phyloP scores from a whole-genome alignment of 225 moss, liverwort and hornwort genomes.

The Sphagnum contortum region DNA sequence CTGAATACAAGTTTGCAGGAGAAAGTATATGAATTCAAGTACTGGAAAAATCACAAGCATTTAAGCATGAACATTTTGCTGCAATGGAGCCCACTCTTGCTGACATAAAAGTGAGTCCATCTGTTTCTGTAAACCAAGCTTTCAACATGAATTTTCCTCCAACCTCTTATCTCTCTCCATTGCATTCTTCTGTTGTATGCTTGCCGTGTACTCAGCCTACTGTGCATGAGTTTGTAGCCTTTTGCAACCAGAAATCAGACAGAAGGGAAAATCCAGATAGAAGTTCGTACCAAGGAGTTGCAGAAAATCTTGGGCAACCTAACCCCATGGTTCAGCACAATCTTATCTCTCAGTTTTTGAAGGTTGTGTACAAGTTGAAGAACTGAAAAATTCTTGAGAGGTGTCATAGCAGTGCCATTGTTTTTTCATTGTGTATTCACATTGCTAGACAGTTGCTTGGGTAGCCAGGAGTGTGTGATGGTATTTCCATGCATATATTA shows the following conservation, averaged over 20 bases:
- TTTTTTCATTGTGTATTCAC: no score
- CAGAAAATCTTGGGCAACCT: slow-evolving; percentile 37
- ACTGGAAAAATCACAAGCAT: slow-evolving; percentile 55
- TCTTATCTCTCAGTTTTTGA: no score
- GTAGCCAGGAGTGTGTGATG: no score
- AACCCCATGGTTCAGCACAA: not conserved
- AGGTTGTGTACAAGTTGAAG: no score
- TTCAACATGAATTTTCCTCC: no score
- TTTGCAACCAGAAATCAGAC: slow-evolving; percentile 35
- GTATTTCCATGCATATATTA: no score
- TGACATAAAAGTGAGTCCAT: slow-evolving; percentile 54
- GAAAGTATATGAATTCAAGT: slow-evolving; percentile 31
- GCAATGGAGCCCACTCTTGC: slow-evolving; percentile 64
- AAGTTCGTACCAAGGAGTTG: slow-evolving; percentile 52
- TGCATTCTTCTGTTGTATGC: no score
- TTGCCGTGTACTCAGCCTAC: no score
- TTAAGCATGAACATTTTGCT: slow-evolving; percentile 56
- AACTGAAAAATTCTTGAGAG: no score
- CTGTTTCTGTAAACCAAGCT: not conserved
- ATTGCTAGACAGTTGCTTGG: no score
- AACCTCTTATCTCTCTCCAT: no score
- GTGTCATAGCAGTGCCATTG: no score
- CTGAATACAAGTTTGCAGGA: slow-evolving; percentile 49
- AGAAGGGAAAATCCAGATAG: slow-evolving; percentile 20
- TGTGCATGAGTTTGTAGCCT: not conserved